Evolutionary conservation across 331 rosid genomes (phyloP), one percentile per base, ranked within the genome.

Genomic region (Rhamnella rubrinervis): DNA sequence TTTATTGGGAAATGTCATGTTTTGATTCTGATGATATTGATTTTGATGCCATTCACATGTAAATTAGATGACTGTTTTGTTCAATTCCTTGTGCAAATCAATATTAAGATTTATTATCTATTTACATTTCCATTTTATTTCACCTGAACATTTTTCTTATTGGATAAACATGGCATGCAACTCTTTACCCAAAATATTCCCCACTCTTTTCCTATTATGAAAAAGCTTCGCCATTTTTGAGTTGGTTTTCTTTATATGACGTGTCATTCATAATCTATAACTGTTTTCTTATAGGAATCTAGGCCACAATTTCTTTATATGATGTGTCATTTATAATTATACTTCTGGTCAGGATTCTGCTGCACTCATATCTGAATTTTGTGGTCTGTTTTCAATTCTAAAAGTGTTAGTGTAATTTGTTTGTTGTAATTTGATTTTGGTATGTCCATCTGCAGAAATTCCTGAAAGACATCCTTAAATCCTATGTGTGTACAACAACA

Each of bases 141-240:
- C 2, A 20, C 55, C 65, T 7, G 52, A 3, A 44, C 25, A 23
- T 17, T 28, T 63, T 50, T 79, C 49, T 40, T 46, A 21, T 52
- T 62, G 72, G 82, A 89, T 96, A 84, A 92, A 89, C 71, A 50
- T 92, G 92, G 97, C 97, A 25, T 73, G 65, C 84, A 92, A 92
- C 74, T 47, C 76, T 68, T 80, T 92, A 80, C 67, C 77, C 59
- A 81, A 52, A 87, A 75, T 74, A 73, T 92, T 76, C 95, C 97
- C 35, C 66, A 68, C 63, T 77, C 92, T 59, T 80, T 93, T 71
- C 50, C 96, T 52, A 65, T 68, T 67, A 72, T 91, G 95, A 85
- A 78, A 74, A 77, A 67, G 72, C 87, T 91, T 70, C 78, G 74
- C 47, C 85, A 83, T 78, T 51, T 86, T 88, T 86, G 70, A 80